These are phyloP conservation scores for Cladochytrium replicatum DNA, from an alignment of 192 early-diverging fungal genomes.

Conservation along the genomic window DNA sequence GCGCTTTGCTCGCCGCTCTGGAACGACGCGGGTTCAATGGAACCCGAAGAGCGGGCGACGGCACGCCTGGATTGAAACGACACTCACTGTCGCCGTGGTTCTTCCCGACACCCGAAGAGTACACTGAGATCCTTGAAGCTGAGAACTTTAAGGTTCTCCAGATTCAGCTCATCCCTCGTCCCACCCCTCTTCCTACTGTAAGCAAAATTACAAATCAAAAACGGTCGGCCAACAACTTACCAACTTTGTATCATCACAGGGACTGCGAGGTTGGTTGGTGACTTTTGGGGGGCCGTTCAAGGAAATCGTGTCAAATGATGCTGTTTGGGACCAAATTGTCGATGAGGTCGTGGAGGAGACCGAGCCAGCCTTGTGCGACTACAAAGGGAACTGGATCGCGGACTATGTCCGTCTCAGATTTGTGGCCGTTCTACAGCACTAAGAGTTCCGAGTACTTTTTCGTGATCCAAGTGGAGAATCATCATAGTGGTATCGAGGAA, in stretches of 20 bases:
- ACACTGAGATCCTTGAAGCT: slow-evolving; percentile 33
- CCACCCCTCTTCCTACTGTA: slow-evolving; percentile 46
- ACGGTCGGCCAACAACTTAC: too few species aligned
- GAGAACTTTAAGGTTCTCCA: slow-evolving; percentile 38
- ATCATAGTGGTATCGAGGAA: too few species aligned
- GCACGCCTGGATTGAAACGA: too few species aligned
- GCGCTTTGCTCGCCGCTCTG: slow-evolving; percentile 12
- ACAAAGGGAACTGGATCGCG: slow-evolving; percentile 13
- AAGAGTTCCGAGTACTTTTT: too few species aligned
- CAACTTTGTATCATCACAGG: too few species aligned
- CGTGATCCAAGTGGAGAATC: too few species aligned
- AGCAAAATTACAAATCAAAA: too few species aligned
- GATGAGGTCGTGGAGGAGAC: slow-evolving; percentile 18
- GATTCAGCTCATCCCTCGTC: slow-evolving; percentile 39
- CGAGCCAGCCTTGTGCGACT: slow-evolving; percentile 19
- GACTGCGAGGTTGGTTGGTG: slow-evolving; percentile 52
- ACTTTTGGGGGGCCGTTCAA: slow-evolving; percentile 59
- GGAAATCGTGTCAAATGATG: slow-evolving; percentile 23
- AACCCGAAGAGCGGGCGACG: too few species aligned
- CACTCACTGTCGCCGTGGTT: slow-evolving; percentile 12
- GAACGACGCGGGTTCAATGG: slow-evolving; percentile 9
- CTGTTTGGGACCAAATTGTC: slow-evolving; percentile 8
- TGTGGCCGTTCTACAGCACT: slow-evolving; percentile 3
- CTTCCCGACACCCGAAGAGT: slow-evolving; percentile 31
- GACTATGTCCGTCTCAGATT: slow-evolving; percentile 28